These are phyloP conservation scores for Calonectria ilicicola DNA, from an alignment of 2,329 filamentous ascomycete genomes.

Conservation along the genomic window DNA sequence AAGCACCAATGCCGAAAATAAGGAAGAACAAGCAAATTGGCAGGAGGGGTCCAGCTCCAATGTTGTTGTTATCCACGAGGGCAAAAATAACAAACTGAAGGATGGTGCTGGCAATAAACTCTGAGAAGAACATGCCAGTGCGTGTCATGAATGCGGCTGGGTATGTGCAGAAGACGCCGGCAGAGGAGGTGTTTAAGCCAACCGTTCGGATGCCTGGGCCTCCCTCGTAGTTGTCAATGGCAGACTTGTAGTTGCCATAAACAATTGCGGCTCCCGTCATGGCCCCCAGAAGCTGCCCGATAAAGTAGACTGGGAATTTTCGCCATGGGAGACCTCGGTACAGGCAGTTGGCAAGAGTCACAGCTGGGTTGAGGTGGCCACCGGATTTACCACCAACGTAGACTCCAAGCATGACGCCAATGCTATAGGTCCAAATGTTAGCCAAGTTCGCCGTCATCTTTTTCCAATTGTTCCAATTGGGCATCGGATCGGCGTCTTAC, in stretches of 20 bases:
- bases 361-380: slow-evolving; percentile 77
- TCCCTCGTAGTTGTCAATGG: slow-evolving; percentile 75
- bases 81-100: slow-evolving; percentile 81
- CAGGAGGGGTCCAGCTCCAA: slow-evolving; percentile 66
- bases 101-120: slow-evolving; percentile 75
- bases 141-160: slow-evolving; percentile 75
- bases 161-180: slow-evolving; percentile 80
- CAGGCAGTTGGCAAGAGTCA: slow-evolving; percentile 77
- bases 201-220: slow-evolving; percentile 72
- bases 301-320: slow-evolving; percentile 75
- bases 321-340: slow-evolving; percentile 77
- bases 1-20: slow-evolving; percentile 79
- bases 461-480: not conserved
- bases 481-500: slow-evolving; percentile 46
- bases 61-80: slow-evolving; percentile 68
- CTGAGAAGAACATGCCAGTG: slow-evolving; percentile 77
- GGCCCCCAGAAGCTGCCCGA: slow-evolving; percentile 75
- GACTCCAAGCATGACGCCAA: slow-evolving; percentile 77
- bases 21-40: slow-evolving; percentile 77
- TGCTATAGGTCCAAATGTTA: slow-evolving; percentile 48
- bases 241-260: slow-evolving; percentile 73
- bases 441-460: not conserved
- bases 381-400: slow-evolving; percentile 75
- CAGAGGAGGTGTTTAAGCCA: slow-evolving; percentile 71
- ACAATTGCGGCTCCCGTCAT: slow-evolving; percentile 72